A percentile compares a stretch with the other conserved stretches of the same genome.
phyloP scores from a whole-genome alignment of 495 filamentous ascomycete genomes.

The Penicillium longicatenatum region DNA sequence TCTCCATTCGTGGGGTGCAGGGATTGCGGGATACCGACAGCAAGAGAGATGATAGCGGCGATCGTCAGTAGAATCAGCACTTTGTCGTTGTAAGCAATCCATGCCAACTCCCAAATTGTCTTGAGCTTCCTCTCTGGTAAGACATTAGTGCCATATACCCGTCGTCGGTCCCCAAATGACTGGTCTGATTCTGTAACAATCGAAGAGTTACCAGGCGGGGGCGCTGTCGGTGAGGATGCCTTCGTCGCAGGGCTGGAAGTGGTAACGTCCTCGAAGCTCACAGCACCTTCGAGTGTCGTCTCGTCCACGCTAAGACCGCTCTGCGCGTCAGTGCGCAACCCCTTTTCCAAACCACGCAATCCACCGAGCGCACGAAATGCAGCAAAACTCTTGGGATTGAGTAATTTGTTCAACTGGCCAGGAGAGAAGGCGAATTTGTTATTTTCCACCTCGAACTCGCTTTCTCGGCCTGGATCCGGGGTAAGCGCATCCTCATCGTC shows the following conservation, averaged over 20 bases:
- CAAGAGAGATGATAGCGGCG: slow-evolving; percentile 81
- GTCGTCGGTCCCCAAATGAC: slow-evolving; percentile 61
- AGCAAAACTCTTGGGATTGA: slow-evolving; percentile 78
- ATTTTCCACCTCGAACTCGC: slow-evolving; percentile 70
- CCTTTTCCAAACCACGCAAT: slow-evolving; percentile 71
- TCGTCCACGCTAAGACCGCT: slow-evolving; percentile 80
- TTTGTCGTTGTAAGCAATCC: slow-evolving; percentile 84
- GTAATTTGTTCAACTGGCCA: slow-evolving; percentile 75
- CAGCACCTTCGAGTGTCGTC: slow-evolving; percentile 56
- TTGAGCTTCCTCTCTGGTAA: slow-evolving; percentile 74
- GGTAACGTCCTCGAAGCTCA: slow-evolving; percentile 70
- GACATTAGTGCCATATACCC: slow-evolving; percentile 69
- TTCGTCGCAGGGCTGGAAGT: slow-evolving; percentile 32
- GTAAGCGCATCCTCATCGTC: slow-evolving; percentile 63
- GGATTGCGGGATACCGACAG: slow-evolving; percentile 73
- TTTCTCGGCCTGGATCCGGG: slow-evolving; percentile 70
- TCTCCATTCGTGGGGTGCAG: slow-evolving; percentile 49
- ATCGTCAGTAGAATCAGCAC: slow-evolving; percentile 76
- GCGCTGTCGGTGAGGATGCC: slow-evolving; percentile 24
- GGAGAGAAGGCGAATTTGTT: slow-evolving; percentile 84
- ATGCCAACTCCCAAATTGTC: slow-evolving; percentile 70
- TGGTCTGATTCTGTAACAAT: slow-evolving; percentile 35
- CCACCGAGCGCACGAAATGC: slow-evolving; percentile 83
- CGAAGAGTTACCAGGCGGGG: slow-evolving; percentile 20
- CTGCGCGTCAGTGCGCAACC: slow-evolving; percentile 66